Base-by-base conservation (phyloP, 2,329 filamentous ascomycete genomes). In the Claviceps monticola region DNA sequence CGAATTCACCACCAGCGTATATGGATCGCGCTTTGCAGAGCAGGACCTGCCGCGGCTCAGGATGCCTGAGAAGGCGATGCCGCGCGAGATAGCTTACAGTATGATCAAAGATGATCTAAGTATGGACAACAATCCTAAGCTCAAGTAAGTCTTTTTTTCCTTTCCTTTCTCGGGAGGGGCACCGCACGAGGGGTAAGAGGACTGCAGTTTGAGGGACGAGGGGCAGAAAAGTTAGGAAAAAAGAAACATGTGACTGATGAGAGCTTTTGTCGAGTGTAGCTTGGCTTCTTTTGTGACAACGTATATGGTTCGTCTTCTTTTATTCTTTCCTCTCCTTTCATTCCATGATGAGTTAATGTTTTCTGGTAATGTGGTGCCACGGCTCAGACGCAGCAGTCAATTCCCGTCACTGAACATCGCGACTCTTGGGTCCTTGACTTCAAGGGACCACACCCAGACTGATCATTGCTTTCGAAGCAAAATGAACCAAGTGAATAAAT, bases 31-130 rank as follows among this genome's bases (percentile, higher is more conserved):
- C 56, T 96, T 88, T 64, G 91, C 91, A 21, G 78, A 79, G 36
- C 73, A 85, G 63, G 88, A 95, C 61, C 74, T 97, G 43, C 89
- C 90, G 29, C 80, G 78, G 63, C 74, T 86, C 63, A 84, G 89
- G 71, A 96, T 97, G 80, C 89, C 91, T 1, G 88, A 95, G 61
- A 62, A 71, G 19, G 87, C 94, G 69, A 95, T 96, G 90, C 91
- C 91, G 45, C 82, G 80, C 59, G 86, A 95, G 59, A 79, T 95
- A 50, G 91, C 91, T n/a, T 95, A 96, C 68, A 84, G 89, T 48
- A 86, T 96, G 86, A 96, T 96, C 75, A 91, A 88, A 74, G 91
- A 96, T 66, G 88, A 95, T 64, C 74, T 96, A 57, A 93, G 86
- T 57, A 74, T 96, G 50, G 91, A 97, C 65, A 89, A 89, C 52